Percentiles rank a stretch among this genome's conserved stretches.
These are phyloP conservation scores for Chrysanthemum lavandulifolium DNA, from an alignment of 129 eudicot species.

Conservation along the genomic window DNA sequence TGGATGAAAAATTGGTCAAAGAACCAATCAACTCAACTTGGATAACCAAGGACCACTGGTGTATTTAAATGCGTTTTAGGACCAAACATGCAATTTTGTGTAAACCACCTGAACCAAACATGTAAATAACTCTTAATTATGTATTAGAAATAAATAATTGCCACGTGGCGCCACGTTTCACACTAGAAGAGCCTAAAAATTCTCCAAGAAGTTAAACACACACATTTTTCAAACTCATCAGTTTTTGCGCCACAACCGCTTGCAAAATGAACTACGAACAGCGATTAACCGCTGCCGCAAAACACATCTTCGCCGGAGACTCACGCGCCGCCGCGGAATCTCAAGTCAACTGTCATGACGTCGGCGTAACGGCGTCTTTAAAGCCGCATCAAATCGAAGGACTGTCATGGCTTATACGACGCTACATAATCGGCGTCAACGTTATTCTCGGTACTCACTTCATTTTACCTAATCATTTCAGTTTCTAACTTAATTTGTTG, in stretches of 20 bases:
- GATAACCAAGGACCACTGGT: too few relatives aligned
- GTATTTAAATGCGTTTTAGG: too few relatives aligned
- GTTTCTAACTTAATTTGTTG: background rate
- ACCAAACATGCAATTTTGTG: too few relatives aligned
- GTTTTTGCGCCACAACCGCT: conserved; percentile 21
- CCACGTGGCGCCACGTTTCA: background rate
- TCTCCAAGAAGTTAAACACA: background rate
- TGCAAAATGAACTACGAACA: conserved; percentile 58
- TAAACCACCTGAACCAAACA: too few relatives aligned
- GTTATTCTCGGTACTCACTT: conserved; percentile 69
- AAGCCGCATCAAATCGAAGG: conserved; percentile 96
- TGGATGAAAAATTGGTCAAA: too few relatives aligned
- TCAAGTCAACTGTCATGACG: conserved; percentile 36
- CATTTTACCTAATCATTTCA: background rate
- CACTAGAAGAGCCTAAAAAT: background rate
- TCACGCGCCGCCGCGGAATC: conserved; percentile 38
- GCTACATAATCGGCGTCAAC: conserved; percentile 84
- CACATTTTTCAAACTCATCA: conserved; percentile 21
- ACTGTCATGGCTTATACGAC: conserved; percentile 81
- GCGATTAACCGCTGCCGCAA: conserved; percentile 75
- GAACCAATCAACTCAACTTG: too few relatives aligned
- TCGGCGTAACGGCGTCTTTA: conserved; percentile 58
- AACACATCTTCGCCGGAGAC: conserved; percentile 58
- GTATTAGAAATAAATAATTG: too few relatives aligned
- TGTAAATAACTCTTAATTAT: too few relatives aligned